Conservation (phyloP, 805 yeast genomes). For the Candida saitoana region DNA sequence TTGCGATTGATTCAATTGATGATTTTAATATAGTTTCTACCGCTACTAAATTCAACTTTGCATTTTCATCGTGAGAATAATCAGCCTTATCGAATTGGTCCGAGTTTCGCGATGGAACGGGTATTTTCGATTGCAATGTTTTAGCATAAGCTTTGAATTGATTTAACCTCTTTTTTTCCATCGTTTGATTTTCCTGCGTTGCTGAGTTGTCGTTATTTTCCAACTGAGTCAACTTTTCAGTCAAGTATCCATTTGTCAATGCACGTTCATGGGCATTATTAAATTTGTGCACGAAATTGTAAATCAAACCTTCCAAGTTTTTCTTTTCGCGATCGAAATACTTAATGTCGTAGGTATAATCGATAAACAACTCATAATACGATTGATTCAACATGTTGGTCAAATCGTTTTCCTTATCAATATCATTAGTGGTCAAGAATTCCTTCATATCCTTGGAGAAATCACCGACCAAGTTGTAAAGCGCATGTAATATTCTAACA, state of each 20-base stretch:
- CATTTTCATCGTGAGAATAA: conserved; percentile 19
- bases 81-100: conserved; percentile 10
- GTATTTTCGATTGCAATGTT: conserved; percentile 33
- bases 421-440: conserved; percentile 46
- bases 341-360: conserved; percentile 59
- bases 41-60: conserved; percentile 35
- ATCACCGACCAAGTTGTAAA: conserved; percentile 55
- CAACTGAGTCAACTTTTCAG: conserved; percentile 28
- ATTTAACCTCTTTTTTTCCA: conserved; percentile 44
- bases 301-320: conserved; percentile 54
- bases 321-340: conserved; percentile 73
- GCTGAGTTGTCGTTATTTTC: conserved; percentile 23
- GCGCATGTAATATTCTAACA: conserved; percentile 66
- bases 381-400: conserved; percentile 61
- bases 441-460: conserved; percentile 64
- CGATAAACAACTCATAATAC: conserved; percentile 67
- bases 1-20: conserved; percentile 71
- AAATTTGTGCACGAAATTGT: conserved; percentile 43
- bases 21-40: conserved; percentile 66
- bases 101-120: conserved; percentile 9
- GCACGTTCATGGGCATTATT: conserved; percentile 34
- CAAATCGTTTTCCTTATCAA: conserved; percentile 46
- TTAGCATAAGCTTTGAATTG: conserved; percentile 58
- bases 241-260: conserved; percentile 31
- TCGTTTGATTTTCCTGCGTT: conserved; percentile 17